These are phyloP conservation scores for Cordyceps javanica DNA, from an alignment of 2,329 filamentous ascomycete species.

Conservation along the genomic window DNA sequence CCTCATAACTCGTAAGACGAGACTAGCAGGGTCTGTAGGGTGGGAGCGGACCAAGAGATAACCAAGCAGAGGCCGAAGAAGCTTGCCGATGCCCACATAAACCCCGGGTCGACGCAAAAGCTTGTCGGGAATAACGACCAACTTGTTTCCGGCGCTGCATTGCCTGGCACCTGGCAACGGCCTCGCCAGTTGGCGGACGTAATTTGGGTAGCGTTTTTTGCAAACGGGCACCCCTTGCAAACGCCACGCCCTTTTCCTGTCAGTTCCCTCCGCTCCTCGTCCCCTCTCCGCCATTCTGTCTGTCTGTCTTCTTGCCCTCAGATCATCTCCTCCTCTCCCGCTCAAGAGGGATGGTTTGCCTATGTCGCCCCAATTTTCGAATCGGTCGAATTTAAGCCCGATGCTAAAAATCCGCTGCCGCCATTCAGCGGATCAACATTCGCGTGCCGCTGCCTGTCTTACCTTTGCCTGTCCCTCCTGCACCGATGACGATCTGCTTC, in stretches of 20 bases:
- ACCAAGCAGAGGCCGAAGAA: neutral
- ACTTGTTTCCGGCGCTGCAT: neutral
- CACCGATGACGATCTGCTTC: neutral
- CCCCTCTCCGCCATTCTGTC: neutral
- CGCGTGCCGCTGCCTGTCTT: neutral
- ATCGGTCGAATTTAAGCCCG: neutral
- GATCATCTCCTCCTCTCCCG: neutral
- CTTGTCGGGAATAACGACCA: slow-evolving; percentile 6
- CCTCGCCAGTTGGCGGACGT: neutral
- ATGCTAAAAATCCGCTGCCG: neutral
- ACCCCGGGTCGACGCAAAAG: neutral
- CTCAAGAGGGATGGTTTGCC: neutral
- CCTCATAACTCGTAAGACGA: neutral
- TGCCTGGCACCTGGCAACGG: neutral
- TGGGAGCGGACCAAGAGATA: neutral
- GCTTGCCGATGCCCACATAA: neutral
- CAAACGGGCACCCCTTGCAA: neutral
- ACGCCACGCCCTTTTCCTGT: neutral
- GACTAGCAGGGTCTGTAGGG: neutral
- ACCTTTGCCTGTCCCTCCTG: neutral
- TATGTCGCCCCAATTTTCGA: neutral
- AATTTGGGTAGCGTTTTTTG: no score
- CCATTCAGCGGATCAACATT: neutral
- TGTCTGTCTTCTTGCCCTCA: neutral
- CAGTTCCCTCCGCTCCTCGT: neutral